A percentile compares a stretch with the other conserved stretches of the same genome.
phyloP scores from a whole-genome alignment of 495 filamentous ascomycete species.

The Penicillium verhagenii region DNA sequence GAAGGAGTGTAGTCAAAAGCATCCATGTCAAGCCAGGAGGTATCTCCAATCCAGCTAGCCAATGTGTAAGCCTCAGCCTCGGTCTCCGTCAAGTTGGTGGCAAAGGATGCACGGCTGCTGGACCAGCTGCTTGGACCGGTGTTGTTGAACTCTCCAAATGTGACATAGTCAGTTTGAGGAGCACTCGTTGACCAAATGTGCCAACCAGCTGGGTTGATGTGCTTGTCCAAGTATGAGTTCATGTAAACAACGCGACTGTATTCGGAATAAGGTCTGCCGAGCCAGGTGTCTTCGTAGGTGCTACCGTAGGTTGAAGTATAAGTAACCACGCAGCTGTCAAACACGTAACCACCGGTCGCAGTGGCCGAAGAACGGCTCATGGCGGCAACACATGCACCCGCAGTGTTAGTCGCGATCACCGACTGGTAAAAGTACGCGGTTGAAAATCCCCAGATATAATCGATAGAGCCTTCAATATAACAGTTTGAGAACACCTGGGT shows the following conservation, averaged over 20 bases:
- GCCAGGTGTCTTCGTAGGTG: constrained; percentile 39
- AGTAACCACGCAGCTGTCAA: constrained; percentile 31
- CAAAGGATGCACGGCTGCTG: constrained; percentile 13
- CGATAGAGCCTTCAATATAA: constrained; percentile 42
- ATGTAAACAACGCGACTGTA: constrained; percentile 62
- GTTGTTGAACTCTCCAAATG: constrained; percentile 21
- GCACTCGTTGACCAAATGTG: constrained; percentile 14
- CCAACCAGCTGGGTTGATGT: constrained; percentile 61
- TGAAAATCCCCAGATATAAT: constrained; percentile 68
- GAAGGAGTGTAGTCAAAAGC: constrained; percentile 7
- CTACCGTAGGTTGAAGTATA: constrained; percentile 48
- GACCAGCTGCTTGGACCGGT: constrained; percentile 16
- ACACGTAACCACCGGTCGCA: constrained; percentile 52
- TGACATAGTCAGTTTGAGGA: constrained; percentile 20
- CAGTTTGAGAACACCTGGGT: constrained; percentile 51
- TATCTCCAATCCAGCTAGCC: constrained; percentile 11
- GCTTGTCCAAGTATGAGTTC: constrained; percentile 44
- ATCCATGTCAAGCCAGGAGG: constrained; percentile 13
- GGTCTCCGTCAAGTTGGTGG: constrained; percentile 12
- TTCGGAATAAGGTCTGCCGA: constrained; percentile 60
- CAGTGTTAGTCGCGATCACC: constrained; percentile 46
- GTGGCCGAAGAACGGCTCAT: constrained; percentile 55
- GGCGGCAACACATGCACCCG: constrained; percentile 52
- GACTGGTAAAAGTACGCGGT: constrained; percentile 51
- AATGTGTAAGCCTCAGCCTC: constrained; percentile 12